Evolutionary conservation across 345 rosid species (phyloP), one percentile per base, ranked within the genome.

Genomic region (Kandelia obovata): DNA sequence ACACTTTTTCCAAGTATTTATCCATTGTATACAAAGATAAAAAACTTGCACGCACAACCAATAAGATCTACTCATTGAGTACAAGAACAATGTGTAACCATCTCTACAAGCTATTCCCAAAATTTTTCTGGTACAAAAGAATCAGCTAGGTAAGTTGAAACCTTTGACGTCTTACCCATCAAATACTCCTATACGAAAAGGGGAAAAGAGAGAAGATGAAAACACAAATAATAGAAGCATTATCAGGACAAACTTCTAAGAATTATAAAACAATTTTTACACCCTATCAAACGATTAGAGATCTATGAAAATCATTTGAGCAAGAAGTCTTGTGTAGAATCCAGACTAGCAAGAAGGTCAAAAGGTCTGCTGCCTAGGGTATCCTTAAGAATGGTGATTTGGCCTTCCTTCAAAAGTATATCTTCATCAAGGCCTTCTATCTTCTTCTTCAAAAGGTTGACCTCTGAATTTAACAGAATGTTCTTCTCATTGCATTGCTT

Each of bases 311-410:
- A 62, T 76, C 75, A 77, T 65, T 60, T 28, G 13, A 73, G 60
- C 71, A 77, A 65, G 59, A 77, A 77, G 6, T 78, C 88, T 52
- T 27, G 71, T 13, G 73, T 59, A 57, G 83, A 75, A 80, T 89
- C 87, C 2, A 84, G 85, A 71, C 85, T 78, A 16, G 84, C 82
- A 59, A 96, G 86, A 69, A 92, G 83, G 67, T 78, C 86, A 59
- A 83, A 84, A 62, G 76, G 76, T 68, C 78, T 84, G 73, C 67
- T 82, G 68, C 87, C 80, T 6, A 92, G 51, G 39, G 87, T 65
- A 80, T 96, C 99, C 75, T 86, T 90, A 43, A 92, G 80, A 67
- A 95, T 92, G 52, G 96, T 88, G 71, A 95, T 90, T 75, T 95
- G 88, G 20, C 99, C 97, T 84, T 92, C 99, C 82, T 89, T 96